Conservation (phyloP, 768 basidiomycete genomes). For the Suillus lakei region DNA sequence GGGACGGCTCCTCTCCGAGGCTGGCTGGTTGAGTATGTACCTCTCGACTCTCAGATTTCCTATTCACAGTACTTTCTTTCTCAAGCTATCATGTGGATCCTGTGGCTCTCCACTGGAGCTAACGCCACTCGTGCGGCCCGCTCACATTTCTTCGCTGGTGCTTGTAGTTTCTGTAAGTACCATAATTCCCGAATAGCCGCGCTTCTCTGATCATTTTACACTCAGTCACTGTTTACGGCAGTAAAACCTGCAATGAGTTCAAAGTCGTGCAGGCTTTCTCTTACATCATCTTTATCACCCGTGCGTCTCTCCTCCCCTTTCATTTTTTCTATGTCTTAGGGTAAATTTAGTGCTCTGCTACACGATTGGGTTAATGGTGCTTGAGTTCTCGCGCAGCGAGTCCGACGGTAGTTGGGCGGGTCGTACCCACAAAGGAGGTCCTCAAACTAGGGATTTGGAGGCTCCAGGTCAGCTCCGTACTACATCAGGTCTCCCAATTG, state of each 20-base stretch:
- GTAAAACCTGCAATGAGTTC: conserved; percentile 31
- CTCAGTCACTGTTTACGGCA: conserved; percentile 15
- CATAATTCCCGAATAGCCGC: neutral
- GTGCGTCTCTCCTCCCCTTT: conserved; percentile 26
- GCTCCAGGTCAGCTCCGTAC: neutral
- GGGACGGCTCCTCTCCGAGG: conserved; percentile 42
- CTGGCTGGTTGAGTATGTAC: conserved; percentile 41
- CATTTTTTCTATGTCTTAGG: conserved; percentile 1
- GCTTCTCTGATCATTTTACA: neutral
- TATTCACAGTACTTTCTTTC: neutral
- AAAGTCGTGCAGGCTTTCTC: conserved; percentile 39
- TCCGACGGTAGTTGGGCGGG: neutral
- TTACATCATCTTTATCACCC: conserved; percentile 39
- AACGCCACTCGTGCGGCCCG: conserved; percentile 22
- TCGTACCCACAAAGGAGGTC: neutral
- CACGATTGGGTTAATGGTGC: conserved; percentile 24
- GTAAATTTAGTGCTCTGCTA: conserved; percentile 38
- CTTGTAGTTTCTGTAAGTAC: conserved; percentile 13
- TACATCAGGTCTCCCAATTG: neutral
- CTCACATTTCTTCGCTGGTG: conserved; percentile 9
- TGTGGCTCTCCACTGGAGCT: conserved; percentile 45
- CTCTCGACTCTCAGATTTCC: neutral
- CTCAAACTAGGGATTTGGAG: neutral
- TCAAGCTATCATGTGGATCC: conserved; percentile 39
- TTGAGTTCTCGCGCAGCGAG: conserved; percentile 11